Evolutionary conservation across 441 rosid species (phyloP).

Genomic region (Aleurites moluccanus): DNA sequence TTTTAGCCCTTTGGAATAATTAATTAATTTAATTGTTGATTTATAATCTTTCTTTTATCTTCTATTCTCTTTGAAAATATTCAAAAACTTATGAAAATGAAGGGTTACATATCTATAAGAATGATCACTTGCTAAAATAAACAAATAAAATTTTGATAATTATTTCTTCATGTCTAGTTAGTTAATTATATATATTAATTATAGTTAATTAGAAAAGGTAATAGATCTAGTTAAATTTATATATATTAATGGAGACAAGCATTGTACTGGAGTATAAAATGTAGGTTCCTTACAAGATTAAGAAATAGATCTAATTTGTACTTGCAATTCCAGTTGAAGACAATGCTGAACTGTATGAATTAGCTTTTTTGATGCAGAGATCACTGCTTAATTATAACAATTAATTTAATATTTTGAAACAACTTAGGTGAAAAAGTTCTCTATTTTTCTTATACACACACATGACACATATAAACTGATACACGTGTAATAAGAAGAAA

Average conservation of each 20-base stretch:
- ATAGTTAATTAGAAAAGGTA: no score
- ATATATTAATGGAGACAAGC: background rate
- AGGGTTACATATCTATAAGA: no score
- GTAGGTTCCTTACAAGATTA: background rate
- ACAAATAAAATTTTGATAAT: no score
- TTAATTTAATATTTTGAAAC: background rate
- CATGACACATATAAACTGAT: no score
- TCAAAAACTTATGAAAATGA: background rate
- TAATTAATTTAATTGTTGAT: no score
- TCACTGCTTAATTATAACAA: background rate
- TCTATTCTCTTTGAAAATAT: background rate
- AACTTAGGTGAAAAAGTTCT: no score
- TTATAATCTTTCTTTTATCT: background rate
- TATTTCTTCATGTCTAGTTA: no score
- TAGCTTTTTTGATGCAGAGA: background rate
- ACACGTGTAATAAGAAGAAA: no score
- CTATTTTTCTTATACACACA: conserved; percentile 8
- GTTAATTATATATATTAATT: no score
- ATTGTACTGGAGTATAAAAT: background rate
- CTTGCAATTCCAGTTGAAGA: background rate
- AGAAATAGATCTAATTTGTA: background rate
- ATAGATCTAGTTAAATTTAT: no score
- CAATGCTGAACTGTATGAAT: conserved; percentile 7
- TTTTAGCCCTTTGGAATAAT: background rate
- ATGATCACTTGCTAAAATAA: no score